Base-by-base conservation (phyloP, 176 grass and related monocot genomes). In the Lolium perenne region DNA sequence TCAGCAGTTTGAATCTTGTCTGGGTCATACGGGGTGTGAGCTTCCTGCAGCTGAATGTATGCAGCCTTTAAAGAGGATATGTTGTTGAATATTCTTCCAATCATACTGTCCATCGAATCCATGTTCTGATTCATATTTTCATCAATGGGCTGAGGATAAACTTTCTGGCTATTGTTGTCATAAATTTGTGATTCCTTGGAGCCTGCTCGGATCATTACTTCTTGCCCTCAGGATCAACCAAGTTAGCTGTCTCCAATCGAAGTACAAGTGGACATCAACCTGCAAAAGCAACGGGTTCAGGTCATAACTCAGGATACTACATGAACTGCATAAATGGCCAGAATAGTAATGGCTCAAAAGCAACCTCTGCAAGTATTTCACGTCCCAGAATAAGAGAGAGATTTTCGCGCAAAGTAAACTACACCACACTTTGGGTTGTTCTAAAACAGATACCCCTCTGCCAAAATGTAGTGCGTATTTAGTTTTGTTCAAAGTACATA, bases 21-120 rank as follows among this genome's bases (percentile, higher is more conserved):
- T 74, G 96, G 91, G 48, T 98, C 96, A 76, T 98, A 98, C 45
- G 96, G 96, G 29, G 95, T 98, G 84, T 98, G 95, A 5, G 93
- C 96, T 87, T 95, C 89, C 87, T 98, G 96, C 81, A 98, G 91
- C 79, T 95, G 88, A 74, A 98, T 95, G 77, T 98, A 98, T 80
- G 96, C 91, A 22, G 91, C 38, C 71, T 98, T 98, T 48, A 98
- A 89, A 79, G 93, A 98, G 79, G 96, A 98, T 82, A 98, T 95
- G 81, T 98, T 95, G 77, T 77, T 92, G 86, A 98, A 98, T 83
- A 95, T 89, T 70, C 91, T 95, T 18, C 74, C 80, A 15, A 98
- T 88, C 79, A 95, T 86, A 63, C 78, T 87, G 71, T 95, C 96
- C 91, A 98, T 92, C 4, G 90, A 88, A 77, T 86, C 76, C 50